A percentile compares a stretch with the other conserved stretches of the same genome.
Evolutionary conservation across 2,329 filamentous ascomycete species (phyloP).

Genomic region (Colletotrichum australisinense): DNA sequence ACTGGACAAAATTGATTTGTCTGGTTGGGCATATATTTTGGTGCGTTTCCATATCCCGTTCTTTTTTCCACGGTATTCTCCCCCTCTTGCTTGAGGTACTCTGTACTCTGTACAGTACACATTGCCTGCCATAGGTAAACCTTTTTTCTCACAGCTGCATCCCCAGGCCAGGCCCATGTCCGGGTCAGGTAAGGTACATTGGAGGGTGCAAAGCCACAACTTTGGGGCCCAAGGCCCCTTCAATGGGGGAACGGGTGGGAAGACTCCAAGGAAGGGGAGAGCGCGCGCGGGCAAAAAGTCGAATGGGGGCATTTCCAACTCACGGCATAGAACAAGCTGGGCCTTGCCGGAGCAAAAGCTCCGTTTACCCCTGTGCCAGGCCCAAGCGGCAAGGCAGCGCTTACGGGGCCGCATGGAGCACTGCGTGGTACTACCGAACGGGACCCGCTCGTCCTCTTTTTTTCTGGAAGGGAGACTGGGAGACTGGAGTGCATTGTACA

Average conservation of each 20-base stretch:
- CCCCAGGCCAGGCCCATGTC: conserved; percentile 1
- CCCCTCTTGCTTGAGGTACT: conserved; percentile 9
- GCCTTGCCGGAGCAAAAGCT: conserved; percentile 36
- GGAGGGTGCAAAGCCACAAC: conserved; percentile 20
- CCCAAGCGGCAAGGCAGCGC: conserved; percentile 31
- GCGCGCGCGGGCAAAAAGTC: neutral
- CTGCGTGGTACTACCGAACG: conserved; percentile 8
- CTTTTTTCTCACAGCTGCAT: conserved; percentile 6
- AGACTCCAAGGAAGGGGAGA: neutral
- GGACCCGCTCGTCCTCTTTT: conserved; percentile 18
- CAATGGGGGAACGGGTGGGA: neutral
- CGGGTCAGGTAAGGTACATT: conserved; percentile 17
- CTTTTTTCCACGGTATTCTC: conserved; percentile 20
- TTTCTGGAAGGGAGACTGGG: neutral
- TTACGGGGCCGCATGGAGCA: conserved; percentile 33
- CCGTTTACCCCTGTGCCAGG: conserved; percentile 30
- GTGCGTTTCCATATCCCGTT: conserved; percentile 34
- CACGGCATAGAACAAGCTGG: neutral
- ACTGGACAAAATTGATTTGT: conserved; percentile 25
- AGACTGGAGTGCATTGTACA: neutral
- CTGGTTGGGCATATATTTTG: conserved; percentile 30
- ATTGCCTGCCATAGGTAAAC: neutral
- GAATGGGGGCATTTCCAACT: conserved; percentile 21
- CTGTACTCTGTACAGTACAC: conserved; percentile 8
- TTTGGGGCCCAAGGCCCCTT: neutral